A percentile compares a stretch with the other conserved stretches of the same genome.
phyloP scores from a whole-genome alignment of 495 filamentous ascomycete genomes.

The Podospora comata region DNA sequence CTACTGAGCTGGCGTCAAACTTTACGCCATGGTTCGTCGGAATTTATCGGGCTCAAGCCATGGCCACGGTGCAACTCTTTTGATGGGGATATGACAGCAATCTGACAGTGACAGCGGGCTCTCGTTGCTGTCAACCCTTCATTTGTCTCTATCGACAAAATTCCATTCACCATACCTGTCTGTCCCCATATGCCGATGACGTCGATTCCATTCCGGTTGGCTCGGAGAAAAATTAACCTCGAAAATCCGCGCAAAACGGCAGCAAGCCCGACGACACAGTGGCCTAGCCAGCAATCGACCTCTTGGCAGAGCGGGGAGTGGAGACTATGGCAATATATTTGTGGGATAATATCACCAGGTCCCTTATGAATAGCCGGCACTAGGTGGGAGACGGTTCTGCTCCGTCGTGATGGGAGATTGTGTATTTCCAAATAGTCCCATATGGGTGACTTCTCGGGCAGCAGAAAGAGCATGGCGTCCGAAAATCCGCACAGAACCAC shows the following conservation, averaged over 20 bases:
- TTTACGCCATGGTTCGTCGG: constrained; percentile 12
- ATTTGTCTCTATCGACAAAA: not conserved
- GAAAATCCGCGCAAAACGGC: not conserved
- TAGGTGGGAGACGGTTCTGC: not conserved
- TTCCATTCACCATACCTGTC: not conserved
- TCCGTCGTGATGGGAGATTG: constrained; percentile 7
- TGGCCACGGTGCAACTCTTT: too few species aligned
- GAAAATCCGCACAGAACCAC: constrained; percentile 5
- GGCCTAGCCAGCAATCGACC: not conserved
- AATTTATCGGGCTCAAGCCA: constrained; percentile 10
- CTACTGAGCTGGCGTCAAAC: not conserved
- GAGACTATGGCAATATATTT: not conserved
- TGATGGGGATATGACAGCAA: too few species aligned
- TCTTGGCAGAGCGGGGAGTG: constrained; percentile 7
- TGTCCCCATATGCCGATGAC: not conserved
- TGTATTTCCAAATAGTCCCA: not conserved
- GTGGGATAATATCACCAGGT: constrained; percentile 1
- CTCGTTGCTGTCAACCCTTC: not conserved
- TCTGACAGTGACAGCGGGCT: not conserved
- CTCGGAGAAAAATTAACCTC: not conserved
- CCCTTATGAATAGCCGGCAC: not conserved
- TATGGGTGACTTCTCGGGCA: not conserved
- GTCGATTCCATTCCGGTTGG: not conserved
- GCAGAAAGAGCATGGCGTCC: not conserved
- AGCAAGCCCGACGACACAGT: not conserved